Evolutionary conservation across 2,329 filamentous ascomycete species (phyloP).

Genomic region (Diaporthe sp.): DNA sequence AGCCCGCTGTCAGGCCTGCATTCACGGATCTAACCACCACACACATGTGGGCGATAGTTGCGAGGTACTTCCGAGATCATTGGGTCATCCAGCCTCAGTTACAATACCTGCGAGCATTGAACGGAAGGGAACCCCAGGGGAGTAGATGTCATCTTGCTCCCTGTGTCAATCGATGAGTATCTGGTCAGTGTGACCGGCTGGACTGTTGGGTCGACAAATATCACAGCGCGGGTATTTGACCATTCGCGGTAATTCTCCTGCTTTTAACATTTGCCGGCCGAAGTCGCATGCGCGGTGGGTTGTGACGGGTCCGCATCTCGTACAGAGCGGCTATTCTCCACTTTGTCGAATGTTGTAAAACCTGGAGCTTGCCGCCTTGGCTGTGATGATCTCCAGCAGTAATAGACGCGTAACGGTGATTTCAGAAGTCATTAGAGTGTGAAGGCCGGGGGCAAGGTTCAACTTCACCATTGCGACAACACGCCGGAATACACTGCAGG

Average conservation of each 20-base stretch:
- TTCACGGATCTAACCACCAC: slow-evolving; percentile 35
- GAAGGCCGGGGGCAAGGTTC: slow-evolving; percentile 6
- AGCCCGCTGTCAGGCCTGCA: slow-evolving; percentile 34
- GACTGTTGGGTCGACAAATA: slow-evolving; percentile 9
- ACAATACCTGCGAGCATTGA: background rate
- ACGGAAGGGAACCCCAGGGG: background rate
- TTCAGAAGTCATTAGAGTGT: slow-evolving; percentile 5
- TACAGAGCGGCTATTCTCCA: slow-evolving; percentile 35
- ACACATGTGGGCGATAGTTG: slow-evolving; percentile 2
- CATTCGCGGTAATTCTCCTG: slow-evolving; percentile 35
- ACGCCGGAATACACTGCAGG: slow-evolving; percentile 16
- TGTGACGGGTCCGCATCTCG: slow-evolving; percentile 31
- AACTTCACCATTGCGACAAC: slow-evolving; percentile 2
- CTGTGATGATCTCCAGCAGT: slow-evolving; percentile 22
- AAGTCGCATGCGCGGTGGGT: slow-evolving; percentile 33
- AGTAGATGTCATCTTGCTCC: background rate
- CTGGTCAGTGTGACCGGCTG: slow-evolving; percentile 7
- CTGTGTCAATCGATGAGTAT: slow-evolving; percentile 3
- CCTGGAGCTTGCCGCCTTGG: slow-evolving; percentile 33
- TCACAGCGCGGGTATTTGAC: slow-evolving; percentile 34
- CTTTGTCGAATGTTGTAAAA: slow-evolving; percentile 34
- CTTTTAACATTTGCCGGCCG: slow-evolving; percentile 34
- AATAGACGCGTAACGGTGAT: slow-evolving; percentile 25
- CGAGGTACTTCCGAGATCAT: background rate
- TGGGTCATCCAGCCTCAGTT: background rate